Base-by-base conservation (phyloP, 139 green algal genomes). In the Nannochloris sp. region DNA sequence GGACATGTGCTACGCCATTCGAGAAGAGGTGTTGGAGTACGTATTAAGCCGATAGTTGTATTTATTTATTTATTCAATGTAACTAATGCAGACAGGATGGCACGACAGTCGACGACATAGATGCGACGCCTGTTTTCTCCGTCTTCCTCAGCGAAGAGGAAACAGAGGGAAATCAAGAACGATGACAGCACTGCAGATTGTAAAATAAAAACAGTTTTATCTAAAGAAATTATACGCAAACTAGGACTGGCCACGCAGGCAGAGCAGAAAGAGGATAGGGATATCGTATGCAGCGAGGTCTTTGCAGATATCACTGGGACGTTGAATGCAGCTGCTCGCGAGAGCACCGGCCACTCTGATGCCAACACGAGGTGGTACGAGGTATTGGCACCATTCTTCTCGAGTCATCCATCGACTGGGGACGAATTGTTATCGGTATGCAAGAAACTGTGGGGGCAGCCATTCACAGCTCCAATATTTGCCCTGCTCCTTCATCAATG, bases 1-100 rank as follows among this genome's bases (percentile, higher is more conserved):
- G 64, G 90, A 96, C 67, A 92, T 96, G 70, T 92, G 84, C 0
- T 89, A 95, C 76, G 81, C 74, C 4, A 65, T 85, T 8, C 80
- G 79, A 55, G 78, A 85, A 56, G 78, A 88, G 12, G 53, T 85
- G 10, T 53, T 67, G 21, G 55, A 75, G 15, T 85, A 84, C 59
- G 74, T 88, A 4, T 31, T 81, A 57, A 62, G 50, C 0, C 60
- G 76, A 16, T 66, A 86, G 44, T 56, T 56, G 57, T 55, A 56
- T 61, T 61, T 61, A 53, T 61, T 61, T 61, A 53, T 61, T 61
- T 61, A 53, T 44, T 61, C 16, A 53, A 44, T 44, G 18, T 43
- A 34, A n/a, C 24, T 61, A 61, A 54, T 34, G 51, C 16, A 61
- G n/a, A 19, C 6, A 61, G 16, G 15, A 61, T 61, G 55, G 10